phyloP scores from a whole-genome alignment of 768 basidiomycete species.

The Termitomyces sp. region DNA sequence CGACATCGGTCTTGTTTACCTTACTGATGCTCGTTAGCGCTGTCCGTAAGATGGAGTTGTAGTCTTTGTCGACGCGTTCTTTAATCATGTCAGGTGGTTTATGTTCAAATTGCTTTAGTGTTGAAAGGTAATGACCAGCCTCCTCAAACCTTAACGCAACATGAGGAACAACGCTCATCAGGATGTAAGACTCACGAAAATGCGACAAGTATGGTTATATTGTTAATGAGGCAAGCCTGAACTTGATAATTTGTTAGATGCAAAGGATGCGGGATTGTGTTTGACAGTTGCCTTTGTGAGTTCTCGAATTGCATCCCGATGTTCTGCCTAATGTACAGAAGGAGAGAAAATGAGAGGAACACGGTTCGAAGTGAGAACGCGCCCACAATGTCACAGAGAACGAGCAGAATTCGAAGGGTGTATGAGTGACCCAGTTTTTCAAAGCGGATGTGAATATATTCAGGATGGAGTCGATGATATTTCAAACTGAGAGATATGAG shows the following conservation, averaged over 20 bases:
- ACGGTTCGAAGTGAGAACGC: neutral
- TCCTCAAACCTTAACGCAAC: slow-evolving; percentile 65
- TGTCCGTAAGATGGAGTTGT: slow-evolving; percentile 72
- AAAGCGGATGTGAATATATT: slow-evolving; percentile 91
- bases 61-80: slow-evolving; percentile 89
- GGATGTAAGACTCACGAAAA: slow-evolving; percentile 61
- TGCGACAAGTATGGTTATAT: slow-evolving; percentile 86
- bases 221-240: slow-evolving; percentile 84
- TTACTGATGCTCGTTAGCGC: slow-evolving; percentile 85
- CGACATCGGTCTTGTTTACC: slow-evolving; percentile 97
- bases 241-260: neutral
- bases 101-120: slow-evolving; percentile 92
- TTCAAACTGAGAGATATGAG: slow-evolving; percentile 51
- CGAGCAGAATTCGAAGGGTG: slow-evolving; percentile 77
- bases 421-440: slow-evolving; percentile 80
- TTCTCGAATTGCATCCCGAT: slow-evolving; percentile 87
- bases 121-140: slow-evolving; percentile 85
- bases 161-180: neutral
- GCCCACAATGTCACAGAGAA: slow-evolving; percentile 89
- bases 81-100: slow-evolving; percentile 92
- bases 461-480: slow-evolving; percentile 95
- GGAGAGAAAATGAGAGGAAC: neutral
- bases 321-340: slow-evolving; percentile 59
- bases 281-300: slow-evolving; percentile 67
- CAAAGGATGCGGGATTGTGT: neutral